These are phyloP conservation scores for Trichoderma semiorbis DNA, from an alignment of 2,329 filamentous ascomycete genomes.

Conservation along the genomic window DNA sequence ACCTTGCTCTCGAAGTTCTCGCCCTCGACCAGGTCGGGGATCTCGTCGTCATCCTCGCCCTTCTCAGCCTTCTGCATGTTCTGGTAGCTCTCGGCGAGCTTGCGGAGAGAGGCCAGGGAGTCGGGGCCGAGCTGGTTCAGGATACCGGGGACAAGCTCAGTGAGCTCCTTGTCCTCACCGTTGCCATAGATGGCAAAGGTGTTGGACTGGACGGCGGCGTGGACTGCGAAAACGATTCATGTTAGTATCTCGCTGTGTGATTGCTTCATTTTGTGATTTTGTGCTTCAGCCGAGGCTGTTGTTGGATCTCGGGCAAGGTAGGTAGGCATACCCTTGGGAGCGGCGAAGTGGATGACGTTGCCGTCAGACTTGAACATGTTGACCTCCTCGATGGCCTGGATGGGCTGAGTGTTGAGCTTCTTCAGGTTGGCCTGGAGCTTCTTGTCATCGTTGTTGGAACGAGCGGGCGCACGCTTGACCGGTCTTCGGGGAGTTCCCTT, in stretches of 20 bases:
- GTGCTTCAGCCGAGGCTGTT: neutral
- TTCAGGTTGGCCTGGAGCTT: constrained; percentile 96
- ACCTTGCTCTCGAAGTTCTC: constrained; percentile 99
- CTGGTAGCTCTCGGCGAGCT: constrained; percentile 99
- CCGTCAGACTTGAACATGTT: constrained; percentile 99
- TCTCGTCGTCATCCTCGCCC: constrained; percentile 86
- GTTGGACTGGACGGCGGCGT: constrained; percentile 95
- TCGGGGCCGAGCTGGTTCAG: constrained; percentile 99
- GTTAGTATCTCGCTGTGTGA: neutral
- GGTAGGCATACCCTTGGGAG: constrained; percentile 85
- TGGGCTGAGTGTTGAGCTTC: constrained; percentile 99
- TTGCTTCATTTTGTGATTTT: neutral
- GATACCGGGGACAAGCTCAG: constrained; percentile 97
- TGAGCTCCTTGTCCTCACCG: constrained; percentile 99
- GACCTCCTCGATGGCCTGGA: constrained; percentile 99
- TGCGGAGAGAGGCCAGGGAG: constrained; percentile 94
- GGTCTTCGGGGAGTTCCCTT: constrained; percentile 98
- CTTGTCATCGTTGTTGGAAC: constrained; percentile 95
- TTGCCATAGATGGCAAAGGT: constrained; percentile 99
- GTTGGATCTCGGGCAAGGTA: constrained; percentile 30
- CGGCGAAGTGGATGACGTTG: constrained; percentile 99
- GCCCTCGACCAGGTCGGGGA: constrained; percentile 93
- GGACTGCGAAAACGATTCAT: constrained; percentile 56
- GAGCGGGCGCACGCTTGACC: constrained; percentile 96
- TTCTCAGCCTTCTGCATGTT: constrained; percentile 94